A percentile compares a stretch with the other conserved stretches of the same genome.
Evolutionary conservation across 768 basidiomycete genomes (phyloP).

Genomic region (Hericium erinaceus): DNA sequence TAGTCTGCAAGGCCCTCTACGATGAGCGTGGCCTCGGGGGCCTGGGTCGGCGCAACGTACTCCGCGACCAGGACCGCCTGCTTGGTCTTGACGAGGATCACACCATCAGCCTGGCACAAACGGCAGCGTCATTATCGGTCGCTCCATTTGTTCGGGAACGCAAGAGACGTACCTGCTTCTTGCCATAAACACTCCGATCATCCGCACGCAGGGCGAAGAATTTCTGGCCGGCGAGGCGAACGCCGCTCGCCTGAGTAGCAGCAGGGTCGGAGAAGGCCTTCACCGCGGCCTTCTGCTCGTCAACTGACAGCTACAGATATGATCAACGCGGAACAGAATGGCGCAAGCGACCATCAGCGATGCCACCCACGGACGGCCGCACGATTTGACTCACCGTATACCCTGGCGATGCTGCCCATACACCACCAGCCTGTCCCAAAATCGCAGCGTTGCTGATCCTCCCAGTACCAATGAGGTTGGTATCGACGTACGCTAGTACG

Average conservation of each 20-base stretch:
- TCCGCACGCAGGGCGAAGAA: slow-evolving; percentile 55
- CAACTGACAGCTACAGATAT: slow-evolving; percentile 41
- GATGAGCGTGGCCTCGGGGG: slow-evolving; percentile 52
- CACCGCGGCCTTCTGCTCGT: slow-evolving; percentile 55
- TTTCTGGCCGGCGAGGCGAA: slow-evolving; percentile 61
- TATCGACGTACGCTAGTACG: slow-evolving; percentile 67
- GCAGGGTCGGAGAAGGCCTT: slow-evolving; percentile 34
- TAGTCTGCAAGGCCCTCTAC: slow-evolving; percentile 74
- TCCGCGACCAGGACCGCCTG: slow-evolving; percentile 79
- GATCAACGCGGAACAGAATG: neutral
- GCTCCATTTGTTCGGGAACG: neutral
- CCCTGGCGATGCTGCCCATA: slow-evolving; percentile 61
- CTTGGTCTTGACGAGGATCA: slow-evolving; percentile 65
- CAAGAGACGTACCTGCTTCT: slow-evolving; percentile 57
- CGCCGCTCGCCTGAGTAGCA: slow-evolving; percentile 42
- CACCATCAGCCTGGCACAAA: slow-evolving; percentile 58
- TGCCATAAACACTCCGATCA: slow-evolving; percentile 54
- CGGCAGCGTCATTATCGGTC: neutral
- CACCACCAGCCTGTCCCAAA: slow-evolving; percentile 61
- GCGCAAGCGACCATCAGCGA: neutral
- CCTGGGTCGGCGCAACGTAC: slow-evolving; percentile 58
- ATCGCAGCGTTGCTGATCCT: slow-evolving; percentile 74
- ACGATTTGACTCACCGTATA: slow-evolving; percentile 40
- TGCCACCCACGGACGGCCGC: neutral
- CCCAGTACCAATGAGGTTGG: slow-evolving; percentile 63